A percentile compares a stretch with the other conserved stretches of the same genome.
These are phyloP conservation scores for Plasmodium relictum DNA, from an alignment of 169 alveolate genomes.

Conservation along the genomic window DNA sequence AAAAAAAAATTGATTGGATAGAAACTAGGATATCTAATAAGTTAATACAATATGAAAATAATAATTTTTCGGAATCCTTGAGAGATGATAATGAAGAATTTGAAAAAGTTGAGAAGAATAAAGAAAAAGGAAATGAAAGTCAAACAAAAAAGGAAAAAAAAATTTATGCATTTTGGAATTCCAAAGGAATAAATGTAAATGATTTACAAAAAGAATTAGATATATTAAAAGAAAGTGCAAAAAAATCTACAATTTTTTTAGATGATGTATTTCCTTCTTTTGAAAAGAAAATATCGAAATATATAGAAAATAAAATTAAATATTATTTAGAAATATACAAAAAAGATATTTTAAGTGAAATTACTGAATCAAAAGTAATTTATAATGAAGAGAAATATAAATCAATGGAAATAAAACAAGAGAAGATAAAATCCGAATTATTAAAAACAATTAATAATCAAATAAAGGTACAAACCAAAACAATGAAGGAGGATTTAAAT, in stretches of 20 bases:
- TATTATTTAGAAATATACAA: conserved; percentile 73
- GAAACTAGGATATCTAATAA: background rate
- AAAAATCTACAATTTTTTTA: conserved; percentile 22
- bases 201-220: conserved; percentile 40
- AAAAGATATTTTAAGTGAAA: conserved; percentile 69
- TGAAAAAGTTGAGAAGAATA: background rate
- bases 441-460: conserved; percentile 50
- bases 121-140: background rate
- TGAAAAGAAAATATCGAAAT: conserved; percentile 42
- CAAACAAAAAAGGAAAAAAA: background rate
- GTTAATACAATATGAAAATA: background rate
- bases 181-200: conserved; percentile 1
- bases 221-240: conserved; percentile 26
- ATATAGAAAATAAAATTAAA: conserved; percentile 57
- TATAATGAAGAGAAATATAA: conserved; percentile 69
- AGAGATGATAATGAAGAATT: background rate
- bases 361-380: conserved; percentile 65
- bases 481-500: conserved; percentile 56
- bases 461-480: conserved; percentile 55
- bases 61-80: background rate
- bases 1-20: conserved; percentile 29
- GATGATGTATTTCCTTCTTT: conserved; percentile 45
- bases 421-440: conserved; percentile 39
- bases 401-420: conserved; percentile 38
- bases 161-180: background rate